Base-by-base conservation (phyloP, 106 monocot genomes). In the Platanthera guangdongensis region DNA sequence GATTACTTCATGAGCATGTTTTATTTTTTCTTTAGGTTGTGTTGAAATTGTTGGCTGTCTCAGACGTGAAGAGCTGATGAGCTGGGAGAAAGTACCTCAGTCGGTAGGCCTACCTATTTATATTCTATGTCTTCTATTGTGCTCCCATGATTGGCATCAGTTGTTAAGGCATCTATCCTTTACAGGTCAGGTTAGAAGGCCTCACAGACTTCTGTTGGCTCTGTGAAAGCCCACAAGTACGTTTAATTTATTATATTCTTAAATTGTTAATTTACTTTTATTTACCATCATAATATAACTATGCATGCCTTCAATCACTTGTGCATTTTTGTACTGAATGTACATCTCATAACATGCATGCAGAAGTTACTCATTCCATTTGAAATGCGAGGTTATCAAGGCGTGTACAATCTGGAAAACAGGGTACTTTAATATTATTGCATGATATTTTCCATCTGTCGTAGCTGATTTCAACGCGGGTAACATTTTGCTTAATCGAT, bases 11-110 rank as follows among this genome's bases (percentile, higher is more conserved):
- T 62, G 4, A 21, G 62, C 19, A 62, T 62, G 22, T 5, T 22
- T 65, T 22, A 32, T 32, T 51, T 50, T 57, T 79, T 77, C 10
- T 69, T 54, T 72, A 95, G 95, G 95, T 11, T 95, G 95, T 77
- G 90, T 95, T 67, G 90, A 95, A 76, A 84, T 92, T 7, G 90
- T 87, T 73, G 95, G 95, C 16, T 95, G 95, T 82, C 62, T 95
- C 10, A 95, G 81, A 84, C 70, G 81, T 74, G 88, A 95, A 87
- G 95, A 95, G 75, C 70, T 95, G 9, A 80, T 84, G 3, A 68
- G 74, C 74, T 95, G 95, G 95, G 84, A 90, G 48, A 85, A 81
- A 52, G 92, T 95, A 4, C 95, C 95, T 74, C 81, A 95, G 85
- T 92, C 95, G 63, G 95, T 95, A 50, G 13, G 84, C 22, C 14